Conservation (phyloP, 495 filamentous ascomycete species). For the Trichoderma reesei region DNA sequence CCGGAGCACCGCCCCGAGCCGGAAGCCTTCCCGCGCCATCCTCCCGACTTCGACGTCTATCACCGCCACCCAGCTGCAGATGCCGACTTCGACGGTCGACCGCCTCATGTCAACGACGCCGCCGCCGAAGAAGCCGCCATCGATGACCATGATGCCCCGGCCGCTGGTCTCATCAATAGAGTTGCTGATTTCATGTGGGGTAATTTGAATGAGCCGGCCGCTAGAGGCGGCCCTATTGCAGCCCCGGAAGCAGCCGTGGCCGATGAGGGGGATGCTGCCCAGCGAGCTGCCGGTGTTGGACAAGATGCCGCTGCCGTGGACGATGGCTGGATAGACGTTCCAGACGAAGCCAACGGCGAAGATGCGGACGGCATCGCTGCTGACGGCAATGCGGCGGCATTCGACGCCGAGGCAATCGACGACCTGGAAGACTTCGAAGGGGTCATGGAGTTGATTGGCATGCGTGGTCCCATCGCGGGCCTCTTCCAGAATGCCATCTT, state of each 20-base stretch:
- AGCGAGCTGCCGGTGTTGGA: conserved; percentile 12
- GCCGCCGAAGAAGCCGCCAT: not conserved
- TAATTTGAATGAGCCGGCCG: conserved; percentile 17
- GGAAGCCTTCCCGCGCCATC: no score
- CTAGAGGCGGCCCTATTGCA: not conserved
- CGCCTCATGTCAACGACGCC: not conserved
- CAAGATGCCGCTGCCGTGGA: conserved; percentile 7
- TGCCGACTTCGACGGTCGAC: not conserved
- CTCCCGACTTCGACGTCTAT: not conserved
- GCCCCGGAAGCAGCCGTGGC: conserved; percentile 14
- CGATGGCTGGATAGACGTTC: conserved; percentile 16
- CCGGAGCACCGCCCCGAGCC: not conserved
- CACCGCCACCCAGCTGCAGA: not conserved
- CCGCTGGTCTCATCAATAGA: conserved; percentile 23
- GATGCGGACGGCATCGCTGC: conserved; percentile 31
- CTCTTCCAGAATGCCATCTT: conserved; percentile 92
- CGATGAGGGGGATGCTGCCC: not conserved
- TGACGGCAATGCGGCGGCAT: conserved; percentile 13
- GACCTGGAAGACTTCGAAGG: conserved; percentile 97
- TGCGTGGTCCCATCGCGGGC: conserved; percentile 85
- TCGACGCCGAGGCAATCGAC: conserved; percentile 49
- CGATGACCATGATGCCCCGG: conserved; percentile 1
- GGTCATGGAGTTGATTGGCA: conserved; percentile 89
- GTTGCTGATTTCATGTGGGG: conserved; percentile 44
- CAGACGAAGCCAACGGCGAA: conserved; percentile 19